Evolutionary conservation across 805 yeast genomes (phyloP).

Genomic region (Saccharomycopsis guyanensis): DNA sequence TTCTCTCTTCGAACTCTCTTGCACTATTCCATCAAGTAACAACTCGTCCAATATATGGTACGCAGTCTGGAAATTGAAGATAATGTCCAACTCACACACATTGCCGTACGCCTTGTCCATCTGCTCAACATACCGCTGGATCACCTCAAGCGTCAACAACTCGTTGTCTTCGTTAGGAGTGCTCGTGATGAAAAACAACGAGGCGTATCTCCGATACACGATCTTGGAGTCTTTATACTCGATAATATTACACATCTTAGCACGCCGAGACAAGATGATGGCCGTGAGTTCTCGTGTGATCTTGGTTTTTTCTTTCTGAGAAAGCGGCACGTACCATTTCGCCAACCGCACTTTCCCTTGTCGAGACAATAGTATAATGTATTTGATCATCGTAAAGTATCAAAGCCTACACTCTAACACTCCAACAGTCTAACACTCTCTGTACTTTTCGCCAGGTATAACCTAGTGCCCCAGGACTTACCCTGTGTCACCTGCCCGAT

Average conservation of each 20-base stretch:
- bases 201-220: slow-evolving; percentile 88
- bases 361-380: slow-evolving; percentile 73
- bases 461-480: no score
- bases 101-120: slow-evolving; percentile 95
- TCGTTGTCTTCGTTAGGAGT: slow-evolving; percentile 82
- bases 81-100: slow-evolving; percentile 94
- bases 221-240: slow-evolving; percentile 78
- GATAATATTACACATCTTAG: slow-evolving; percentile 91
- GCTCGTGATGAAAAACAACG: slow-evolving; percentile 83
- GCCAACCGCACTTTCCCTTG: slow-evolving; percentile 93
- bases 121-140: slow-evolving; percentile 91
- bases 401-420: no score
- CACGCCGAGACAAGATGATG: slow-evolving; percentile 71
- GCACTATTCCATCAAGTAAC: slow-evolving; percentile 78
- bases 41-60: slow-evolving; percentile 88
- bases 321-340: slow-evolving; percentile 83
- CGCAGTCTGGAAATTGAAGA: slow-evolving; percentile 91
- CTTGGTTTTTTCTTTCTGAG: slow-evolving; percentile 80
- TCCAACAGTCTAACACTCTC: no score
- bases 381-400: slow-evolving; percentile 47
- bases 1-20: slow-evolving; percentile 76
- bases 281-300: slow-evolving; percentile 83
- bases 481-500: no score
- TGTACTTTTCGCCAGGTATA: no score
- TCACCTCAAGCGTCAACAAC: slow-evolving; percentile 71